Evolutionary conservation across 768 basidiomycete genomes (phyloP), one percentile per base, ranked within the genome.

Genomic region (Russula foetens): DNA sequence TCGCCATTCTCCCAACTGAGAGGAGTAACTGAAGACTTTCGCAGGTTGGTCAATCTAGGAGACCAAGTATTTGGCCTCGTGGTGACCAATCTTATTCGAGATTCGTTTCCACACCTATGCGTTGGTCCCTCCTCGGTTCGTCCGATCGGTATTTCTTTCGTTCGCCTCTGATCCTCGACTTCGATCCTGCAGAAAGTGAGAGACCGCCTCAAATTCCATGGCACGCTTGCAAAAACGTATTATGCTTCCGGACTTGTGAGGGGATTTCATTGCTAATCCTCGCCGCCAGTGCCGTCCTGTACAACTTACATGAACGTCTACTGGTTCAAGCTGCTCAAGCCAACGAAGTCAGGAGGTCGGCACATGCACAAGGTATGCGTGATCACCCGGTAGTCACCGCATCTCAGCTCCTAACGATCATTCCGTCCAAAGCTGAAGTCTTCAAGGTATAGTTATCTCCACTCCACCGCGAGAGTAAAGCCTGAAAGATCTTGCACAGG

Each of bases 101-200:
- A 51, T 17, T 17, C 50, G 2, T 61, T 39, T 24, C 55, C 60
- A 15, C 11, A 61, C 6, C 15, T 61, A 24, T 29, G 44, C 26
- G 60, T 61, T n/a, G 60, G 60, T 39, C 60, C 60, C 1, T 61
- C 60, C 35, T 61, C 60, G 12, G 60, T 61, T 15, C 26, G 60
- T 56, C 31, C 39, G 31, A 31, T 9, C 33, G 7, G 44, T 29
- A 7, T 46, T 17, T n/a, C 28, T 46, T n/a, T 31, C 7, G n/a
- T 31, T 38, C 38, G n/a, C n/a, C 21, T 11, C 28, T 61, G 28
- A 45, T 39, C 28, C 17, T 24, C 31, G 15, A 28, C 24, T 45
- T 0, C 26, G 38, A 50, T 24, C 33, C 19, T 39, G 15, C 45
- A 61, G 60, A 61, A 61, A 56, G 43, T 61, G 55, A 56, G 60